These are phyloP conservation scores for Xerocomellus chrysenteron DNA, from an alignment of 768 basidiomycete genomes.

Conservation along the genomic window DNA sequence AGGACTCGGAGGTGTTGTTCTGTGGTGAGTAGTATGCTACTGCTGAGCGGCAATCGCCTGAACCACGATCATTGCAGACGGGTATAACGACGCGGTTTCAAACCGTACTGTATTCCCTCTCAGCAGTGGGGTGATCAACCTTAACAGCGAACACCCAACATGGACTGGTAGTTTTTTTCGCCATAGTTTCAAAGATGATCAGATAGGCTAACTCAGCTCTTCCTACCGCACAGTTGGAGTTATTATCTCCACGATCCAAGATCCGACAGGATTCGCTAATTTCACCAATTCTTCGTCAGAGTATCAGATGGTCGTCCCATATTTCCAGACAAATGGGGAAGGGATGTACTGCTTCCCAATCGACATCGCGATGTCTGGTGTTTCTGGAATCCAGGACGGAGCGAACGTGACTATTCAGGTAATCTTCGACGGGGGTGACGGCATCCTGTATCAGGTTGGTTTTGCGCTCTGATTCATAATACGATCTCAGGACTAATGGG, in stretches of 20 bases:
- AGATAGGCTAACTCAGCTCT: neutral
- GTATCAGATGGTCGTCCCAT: conserved; percentile 42
- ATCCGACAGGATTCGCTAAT: conserved; percentile 62
- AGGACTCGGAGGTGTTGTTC: conserved; percentile 55
- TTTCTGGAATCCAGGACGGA: conserved; percentile 56
- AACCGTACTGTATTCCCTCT: conserved; percentile 74
- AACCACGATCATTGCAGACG: conserved; percentile 45
- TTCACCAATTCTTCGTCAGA: conserved; percentile 47
- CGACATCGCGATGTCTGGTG: conserved; percentile 48
- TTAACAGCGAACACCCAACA: conserved; percentile 63
- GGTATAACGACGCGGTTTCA: conserved; percentile 49
- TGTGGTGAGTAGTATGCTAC: conserved; percentile 52
- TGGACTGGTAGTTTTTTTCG: conserved; percentile 50
- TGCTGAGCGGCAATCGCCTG: neutral
- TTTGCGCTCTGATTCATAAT: neutral
- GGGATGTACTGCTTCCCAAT: conserved; percentile 70
- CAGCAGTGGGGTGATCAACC: conserved; percentile 53
- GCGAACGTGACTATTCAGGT: conserved; percentile 75
- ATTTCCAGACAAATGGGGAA: conserved; percentile 50
- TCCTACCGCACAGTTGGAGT: conserved; percentile 44
- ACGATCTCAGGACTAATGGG: neutral
- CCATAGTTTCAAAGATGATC: neutral
- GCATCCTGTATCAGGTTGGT: conserved; percentile 62
- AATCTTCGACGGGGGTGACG: conserved; percentile 69
- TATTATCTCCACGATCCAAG: conserved; percentile 50